Percentiles rank a stretch among this genome's conserved stretches.
Evolutionary conservation across 106 monocot species (phyloP).

Genomic region (Vanilla planifolia): DNA sequence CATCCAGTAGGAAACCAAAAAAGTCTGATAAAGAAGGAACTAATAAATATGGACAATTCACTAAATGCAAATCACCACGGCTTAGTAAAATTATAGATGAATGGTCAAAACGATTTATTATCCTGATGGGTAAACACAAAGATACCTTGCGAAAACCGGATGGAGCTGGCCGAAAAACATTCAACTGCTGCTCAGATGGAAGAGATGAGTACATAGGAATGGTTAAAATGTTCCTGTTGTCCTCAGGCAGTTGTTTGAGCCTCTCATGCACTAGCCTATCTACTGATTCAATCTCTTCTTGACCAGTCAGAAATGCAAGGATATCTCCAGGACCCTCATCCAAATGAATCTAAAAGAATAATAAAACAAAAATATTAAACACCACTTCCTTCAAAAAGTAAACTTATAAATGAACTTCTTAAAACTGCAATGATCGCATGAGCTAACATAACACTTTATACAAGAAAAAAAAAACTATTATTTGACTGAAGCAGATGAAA

Average conservation of each 20-base stretch:
- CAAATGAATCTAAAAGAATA: slow-evolving; percentile 58
- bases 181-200: slow-evolving; percentile 94
- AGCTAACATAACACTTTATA: background rate
- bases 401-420: background rate
- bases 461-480: background rate
- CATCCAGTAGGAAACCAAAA: too few relatives aligned
- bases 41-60: too few relatives aligned
- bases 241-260: slow-evolving; percentile 46
- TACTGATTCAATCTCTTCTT: slow-evolving; percentile 96
- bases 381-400: background rate
- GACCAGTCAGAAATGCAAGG: slow-evolving; percentile 93
- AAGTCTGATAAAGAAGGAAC: too few relatives aligned
- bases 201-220: slow-evolving; percentile 90
- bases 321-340: slow-evolving; percentile 82
- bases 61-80: background rate
- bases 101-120: background rate
- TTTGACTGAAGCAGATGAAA: background rate
- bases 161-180: slow-evolving; percentile 72
- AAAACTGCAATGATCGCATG: background rate
- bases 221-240: slow-evolving; percentile 41
- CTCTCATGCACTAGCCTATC: slow-evolving; percentile 78
- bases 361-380: slow-evolving; percentile 1
- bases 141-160: slow-evolving; percentile 78
- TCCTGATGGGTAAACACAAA: background rate
- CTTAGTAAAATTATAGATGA: background rate